A percentile compares a stretch with the other conserved stretches of the same genome.
phyloP scores from a whole-genome alignment of 805 yeast species.

The Spathaspora passalidarum region DNA sequence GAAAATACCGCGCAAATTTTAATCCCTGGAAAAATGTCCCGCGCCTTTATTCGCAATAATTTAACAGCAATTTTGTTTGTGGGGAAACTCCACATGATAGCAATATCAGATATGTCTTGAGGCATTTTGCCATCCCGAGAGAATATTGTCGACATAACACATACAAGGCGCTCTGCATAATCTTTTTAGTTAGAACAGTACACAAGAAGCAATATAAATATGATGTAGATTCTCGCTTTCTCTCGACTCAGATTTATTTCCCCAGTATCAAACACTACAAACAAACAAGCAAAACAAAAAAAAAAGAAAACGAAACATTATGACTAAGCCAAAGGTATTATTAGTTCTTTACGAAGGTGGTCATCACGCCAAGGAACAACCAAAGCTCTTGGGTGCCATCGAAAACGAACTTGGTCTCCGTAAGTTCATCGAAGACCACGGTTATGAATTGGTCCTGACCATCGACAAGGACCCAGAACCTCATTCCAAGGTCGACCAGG shows the following conservation, averaged over 20 bases:
- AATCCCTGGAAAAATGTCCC: not conserved
- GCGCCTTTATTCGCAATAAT: not conserved
- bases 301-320: conserved; percentile 3
- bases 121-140: too few species aligned
- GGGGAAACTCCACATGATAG: not conserved
- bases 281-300: not conserved
- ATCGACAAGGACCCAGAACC: conserved; percentile 64
- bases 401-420: conserved; percentile 76
- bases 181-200: too few species aligned
- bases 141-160: too few species aligned
- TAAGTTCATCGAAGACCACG: conserved; percentile 59
- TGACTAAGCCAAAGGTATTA: conserved; percentile 41
- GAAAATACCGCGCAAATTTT: not conserved
- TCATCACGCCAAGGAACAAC: conserved; percentile 56
- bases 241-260: not conserved
- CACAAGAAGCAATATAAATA: too few species aligned
- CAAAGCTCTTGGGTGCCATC: conserved; percentile 62
- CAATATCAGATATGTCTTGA: too few species aligned
- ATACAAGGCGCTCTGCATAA: too few species aligned
- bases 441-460: conserved; percentile 66
- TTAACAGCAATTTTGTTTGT: not conserved
- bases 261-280: not conserved
- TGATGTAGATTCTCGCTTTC: too few species aligned
- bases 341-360: conserved; percentile 60
- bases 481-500: conserved; percentile 55